Conservation (phyloP, 2,329 filamentous ascomycete genomes). For the Sporothrix protearum region DNA sequence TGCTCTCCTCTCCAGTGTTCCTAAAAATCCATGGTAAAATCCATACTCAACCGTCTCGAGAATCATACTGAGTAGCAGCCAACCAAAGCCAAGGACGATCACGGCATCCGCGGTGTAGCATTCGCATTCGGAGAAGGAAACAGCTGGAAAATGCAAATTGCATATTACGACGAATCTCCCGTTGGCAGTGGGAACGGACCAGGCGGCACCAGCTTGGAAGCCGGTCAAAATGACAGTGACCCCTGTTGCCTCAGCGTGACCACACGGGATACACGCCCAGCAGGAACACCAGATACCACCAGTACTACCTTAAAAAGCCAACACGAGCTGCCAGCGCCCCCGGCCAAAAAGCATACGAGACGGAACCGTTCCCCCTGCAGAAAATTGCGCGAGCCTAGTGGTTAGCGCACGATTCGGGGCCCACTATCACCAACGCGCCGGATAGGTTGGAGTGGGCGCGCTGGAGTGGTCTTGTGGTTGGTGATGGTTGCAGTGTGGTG, state of each 20-base stretch:
- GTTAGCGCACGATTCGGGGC: conserved; percentile 10
- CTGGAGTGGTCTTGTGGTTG: too few relatives aligned
- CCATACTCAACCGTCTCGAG: too few relatives aligned
- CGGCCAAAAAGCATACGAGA: not conserved
- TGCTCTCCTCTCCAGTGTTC: not conserved
- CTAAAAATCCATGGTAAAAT: not conserved
- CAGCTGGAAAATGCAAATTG: not conserved
- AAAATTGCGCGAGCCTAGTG: conserved; percentile 15
- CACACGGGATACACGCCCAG: not conserved
- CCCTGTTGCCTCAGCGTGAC: too few relatives aligned
- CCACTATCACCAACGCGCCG: conserved; percentile 11
- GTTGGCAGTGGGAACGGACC: not conserved
- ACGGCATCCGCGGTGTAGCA: not conserved
- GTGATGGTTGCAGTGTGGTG: not conserved
- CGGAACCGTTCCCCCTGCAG: conserved; percentile 8
- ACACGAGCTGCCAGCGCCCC: not conserved
- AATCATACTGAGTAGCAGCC: too few relatives aligned
- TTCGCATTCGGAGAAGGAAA: not conserved
- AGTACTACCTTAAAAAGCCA: too few relatives aligned
- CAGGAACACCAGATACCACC: too few relatives aligned
- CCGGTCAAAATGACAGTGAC: not conserved
- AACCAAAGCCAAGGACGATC: not conserved
- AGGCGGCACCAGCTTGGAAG: not conserved
- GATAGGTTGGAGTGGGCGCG: not conserved
- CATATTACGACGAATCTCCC: not conserved